Evolutionary conservation across 148 eudicot genomes (phyloP).

Genomic region (Rheum nobile): DNA sequence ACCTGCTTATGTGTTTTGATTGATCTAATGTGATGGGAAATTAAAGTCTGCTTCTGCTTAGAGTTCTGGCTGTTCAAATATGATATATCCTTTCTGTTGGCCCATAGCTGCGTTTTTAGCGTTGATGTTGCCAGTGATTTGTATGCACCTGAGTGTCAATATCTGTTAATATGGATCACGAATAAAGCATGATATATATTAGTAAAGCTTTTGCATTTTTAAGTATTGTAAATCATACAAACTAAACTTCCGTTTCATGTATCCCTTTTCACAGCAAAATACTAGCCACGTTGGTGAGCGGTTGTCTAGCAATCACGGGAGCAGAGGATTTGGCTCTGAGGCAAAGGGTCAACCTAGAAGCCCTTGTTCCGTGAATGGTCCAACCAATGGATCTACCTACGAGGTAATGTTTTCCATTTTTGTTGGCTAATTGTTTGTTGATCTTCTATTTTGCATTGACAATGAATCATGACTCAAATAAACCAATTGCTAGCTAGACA

Average conservation of each 20-base stretch:
- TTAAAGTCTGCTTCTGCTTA: background rate
- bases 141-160: too few relatives aligned
- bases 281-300: constrained; percentile 30
- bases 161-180: background rate
- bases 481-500: background rate
- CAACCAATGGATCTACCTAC: constrained; percentile 32
- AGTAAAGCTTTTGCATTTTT: background rate
- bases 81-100: too few relatives aligned
- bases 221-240: background rate
- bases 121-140: too few relatives aligned
- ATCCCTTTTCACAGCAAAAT: constrained; percentile 27
- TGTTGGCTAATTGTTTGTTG: background rate
- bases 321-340: constrained; percentile 33
- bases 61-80: too few relatives aligned
- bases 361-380: constrained; percentile 62
- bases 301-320: constrained; percentile 33
- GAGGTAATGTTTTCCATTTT: constrained; percentile 33
- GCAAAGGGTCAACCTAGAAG: constrained; percentile 46
- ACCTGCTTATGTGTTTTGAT: background rate
- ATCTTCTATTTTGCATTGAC: background rate
- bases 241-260: background rate
- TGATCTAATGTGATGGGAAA: background rate
- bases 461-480: background rate
- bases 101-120: too few relatives aligned
- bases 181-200: background rate